Base-by-base conservation (phyloP, 257 asterid genomes). In the Salvia splendens region DNA sequence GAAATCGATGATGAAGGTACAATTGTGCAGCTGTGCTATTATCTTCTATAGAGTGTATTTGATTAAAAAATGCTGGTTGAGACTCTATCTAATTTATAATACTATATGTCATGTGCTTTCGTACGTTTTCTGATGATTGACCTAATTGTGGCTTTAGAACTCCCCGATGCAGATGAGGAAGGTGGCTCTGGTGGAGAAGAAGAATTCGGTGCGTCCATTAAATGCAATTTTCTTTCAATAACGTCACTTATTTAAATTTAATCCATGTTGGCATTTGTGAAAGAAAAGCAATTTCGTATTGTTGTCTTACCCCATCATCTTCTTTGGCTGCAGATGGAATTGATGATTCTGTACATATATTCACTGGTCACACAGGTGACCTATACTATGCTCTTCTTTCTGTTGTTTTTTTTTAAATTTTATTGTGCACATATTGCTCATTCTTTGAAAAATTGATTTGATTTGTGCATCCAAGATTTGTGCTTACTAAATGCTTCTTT, bases 361-460 rank as follows among this genome's bases (percentile, higher is more conserved):
- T 93, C 84, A 86, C 95, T 3, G 97, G 96, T 45, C 98, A 93
- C 71, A 80, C 79, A 62, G 97, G 98, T 92, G 74, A 28, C 75
- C 53, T 56, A 7, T 46, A 20, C 33, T 61, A 20, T 40, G 50
- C 66, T 24, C 53, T 17, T 64, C 41, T 48, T 40, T 33, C 30
- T 17, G 35, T 12, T 32, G n/a, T 42, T 43, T 38, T 20, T 61
- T 48, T 33, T 2, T 38, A 11, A 2, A 17, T 12, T 54, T 32
- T 40, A 6, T 1, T 45, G 61, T 46, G 11, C 50, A 48, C 28
- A 40, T 45, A 45, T 57, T 12, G 8, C 33, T 55, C 56, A 49
- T 55, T 3, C 12, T 49, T 35, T 30, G 36, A 16, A 61, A 61
- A 33, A 7, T 49, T 45, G 11, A 12, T 69, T 41, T 46, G 46